phyloP scores from a whole-genome alignment of 257 asterid genomes.

The Fraxinus excelsior region DNA sequence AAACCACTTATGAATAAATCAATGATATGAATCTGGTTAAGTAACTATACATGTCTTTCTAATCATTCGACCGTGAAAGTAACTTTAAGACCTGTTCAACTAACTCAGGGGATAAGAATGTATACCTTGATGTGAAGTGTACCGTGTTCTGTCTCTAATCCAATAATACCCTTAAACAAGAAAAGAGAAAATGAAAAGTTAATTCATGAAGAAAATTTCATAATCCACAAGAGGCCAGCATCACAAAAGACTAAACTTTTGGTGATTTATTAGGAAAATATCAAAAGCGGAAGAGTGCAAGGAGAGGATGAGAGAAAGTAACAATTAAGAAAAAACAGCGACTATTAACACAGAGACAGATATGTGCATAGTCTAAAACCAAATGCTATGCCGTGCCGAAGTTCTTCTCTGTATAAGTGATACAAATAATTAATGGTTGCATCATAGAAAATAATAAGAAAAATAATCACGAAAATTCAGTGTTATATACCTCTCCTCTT shows the following conservation, averaged over 20 bases:
- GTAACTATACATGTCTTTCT: background rate
- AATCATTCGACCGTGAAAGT: background rate
- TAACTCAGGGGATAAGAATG: slow-evolving; percentile 12
- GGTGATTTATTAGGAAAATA: background rate
- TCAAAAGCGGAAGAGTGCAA: background rate
- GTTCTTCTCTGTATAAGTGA: background rate
- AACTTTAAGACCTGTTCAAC: background rate
- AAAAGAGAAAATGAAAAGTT: slow-evolving; percentile 11
- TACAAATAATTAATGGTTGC: background rate
- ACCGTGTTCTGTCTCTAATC: slow-evolving; percentile 81
- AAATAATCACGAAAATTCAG: slow-evolving; percentile 14
- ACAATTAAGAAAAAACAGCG: slow-evolving; percentile 10
- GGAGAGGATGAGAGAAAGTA: background rate
- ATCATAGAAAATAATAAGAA: slow-evolving; percentile 3
- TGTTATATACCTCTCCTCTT: slow-evolving; percentile 71
- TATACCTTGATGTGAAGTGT: slow-evolving; percentile 82
- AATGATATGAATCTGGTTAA: background rate
- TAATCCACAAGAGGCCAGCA: slow-evolving; percentile 2
- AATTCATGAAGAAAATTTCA: slow-evolving; percentile 13
- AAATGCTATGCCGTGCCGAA: background rate
- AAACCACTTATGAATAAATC: background rate
- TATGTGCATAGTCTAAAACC: background rate
- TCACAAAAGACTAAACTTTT: background rate
- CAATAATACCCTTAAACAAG: slow-evolving; percentile 75
- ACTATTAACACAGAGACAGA: background rate